A percentile compares a stretch with the other conserved stretches of the same genome.
These are phyloP conservation scores for Suhomyces xylopsoci DNA, from an alignment of 805 yeast species.

Conservation along the genomic window DNA sequence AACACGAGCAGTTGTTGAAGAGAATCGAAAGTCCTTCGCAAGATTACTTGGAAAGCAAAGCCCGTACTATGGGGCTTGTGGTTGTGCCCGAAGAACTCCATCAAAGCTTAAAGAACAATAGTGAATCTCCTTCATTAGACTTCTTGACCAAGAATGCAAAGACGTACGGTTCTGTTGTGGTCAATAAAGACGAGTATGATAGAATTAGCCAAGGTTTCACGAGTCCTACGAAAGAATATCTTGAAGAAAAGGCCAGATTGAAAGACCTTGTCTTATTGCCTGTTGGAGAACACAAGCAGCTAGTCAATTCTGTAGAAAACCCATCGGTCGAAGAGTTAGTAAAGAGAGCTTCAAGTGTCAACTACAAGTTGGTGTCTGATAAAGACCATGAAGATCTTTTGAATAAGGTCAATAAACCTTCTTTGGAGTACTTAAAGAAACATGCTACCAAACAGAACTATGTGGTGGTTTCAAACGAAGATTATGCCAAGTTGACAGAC, in stretches of 20 bases:
- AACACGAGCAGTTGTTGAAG: conserved; percentile 8
- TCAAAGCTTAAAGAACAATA: conserved; percentile 15
- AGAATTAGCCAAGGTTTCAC: conserved; percentile 10
- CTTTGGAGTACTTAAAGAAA: conserved; percentile 24
- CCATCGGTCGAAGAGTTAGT: conserved; percentile 7
- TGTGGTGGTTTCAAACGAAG: conserved; percentile 12
- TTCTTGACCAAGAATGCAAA: conserved; percentile 4
- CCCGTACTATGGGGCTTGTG: conserved; percentile 1
- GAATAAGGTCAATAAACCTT: conserved; percentile 17
- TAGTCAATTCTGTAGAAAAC: conserved; percentile 3
- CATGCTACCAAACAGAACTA: conserved; percentile 17
- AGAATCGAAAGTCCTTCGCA: conserved; percentile 9
- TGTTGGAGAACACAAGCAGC: conserved; percentile 14
- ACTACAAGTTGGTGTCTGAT: neutral
- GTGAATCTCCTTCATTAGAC: conserved; percentile 12
- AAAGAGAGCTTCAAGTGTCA: neutral
- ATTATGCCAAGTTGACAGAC: conserved; percentile 11
- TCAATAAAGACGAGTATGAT: conserved; percentile 11
- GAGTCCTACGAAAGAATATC: conserved; percentile 15
- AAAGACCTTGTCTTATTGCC: conserved; percentile 15
- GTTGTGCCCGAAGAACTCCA: conserved; percentile 13
- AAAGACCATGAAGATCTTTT: neutral
- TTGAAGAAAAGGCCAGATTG: conserved; percentile 22
- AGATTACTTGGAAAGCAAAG: conserved; percentile 11
- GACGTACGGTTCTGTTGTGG: conserved; percentile 6